Evolutionary conservation across 169 alveolate genomes (phyloP).

Genomic region (Cryptosporidium tyzzeri): DNA sequence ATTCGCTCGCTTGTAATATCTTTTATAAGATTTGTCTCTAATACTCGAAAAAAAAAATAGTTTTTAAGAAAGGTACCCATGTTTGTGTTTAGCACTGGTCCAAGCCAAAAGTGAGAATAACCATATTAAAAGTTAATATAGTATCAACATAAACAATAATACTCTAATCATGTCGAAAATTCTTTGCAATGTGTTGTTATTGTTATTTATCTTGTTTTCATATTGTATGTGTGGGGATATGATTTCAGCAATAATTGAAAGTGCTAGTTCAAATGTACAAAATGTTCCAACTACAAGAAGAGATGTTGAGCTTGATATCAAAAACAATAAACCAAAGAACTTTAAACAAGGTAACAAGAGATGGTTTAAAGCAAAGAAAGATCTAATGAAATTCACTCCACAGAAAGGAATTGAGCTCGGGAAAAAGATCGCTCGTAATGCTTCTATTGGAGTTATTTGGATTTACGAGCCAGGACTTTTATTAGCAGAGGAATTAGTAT

Average conservation of each 20-base stretch:
- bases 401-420: constrained; percentile 61
- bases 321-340: constrained; percentile 4
- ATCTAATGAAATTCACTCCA: constrained; percentile 64
- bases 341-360: constrained; percentile 47
- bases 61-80: constrained; percentile 7
- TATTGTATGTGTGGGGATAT: constrained; percentile 13
- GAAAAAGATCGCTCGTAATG: constrained; percentile 57
- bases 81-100: neutral
- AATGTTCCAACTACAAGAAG: neutral
- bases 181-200: neutral
- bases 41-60: constrained; percentile 12
- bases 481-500: constrained; percentile 63
- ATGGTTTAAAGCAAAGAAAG: constrained; percentile 68
- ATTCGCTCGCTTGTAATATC: constrained; percentile 12
- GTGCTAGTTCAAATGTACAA: neutral
- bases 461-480: constrained; percentile 67
- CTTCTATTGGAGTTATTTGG: constrained; percentile 70
- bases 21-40: constrained; percentile 25
- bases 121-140: neutral
- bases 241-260: constrained; percentile 51
- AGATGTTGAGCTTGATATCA: constrained; percentile 10
- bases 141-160: neutral
- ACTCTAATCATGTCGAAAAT: neutral
- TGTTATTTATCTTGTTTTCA: neutral
- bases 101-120: neutral